Base-by-base conservation (phyloP, 2,329 filamentous ascomycete genomes). In the Fusarium buharicum region DNA sequence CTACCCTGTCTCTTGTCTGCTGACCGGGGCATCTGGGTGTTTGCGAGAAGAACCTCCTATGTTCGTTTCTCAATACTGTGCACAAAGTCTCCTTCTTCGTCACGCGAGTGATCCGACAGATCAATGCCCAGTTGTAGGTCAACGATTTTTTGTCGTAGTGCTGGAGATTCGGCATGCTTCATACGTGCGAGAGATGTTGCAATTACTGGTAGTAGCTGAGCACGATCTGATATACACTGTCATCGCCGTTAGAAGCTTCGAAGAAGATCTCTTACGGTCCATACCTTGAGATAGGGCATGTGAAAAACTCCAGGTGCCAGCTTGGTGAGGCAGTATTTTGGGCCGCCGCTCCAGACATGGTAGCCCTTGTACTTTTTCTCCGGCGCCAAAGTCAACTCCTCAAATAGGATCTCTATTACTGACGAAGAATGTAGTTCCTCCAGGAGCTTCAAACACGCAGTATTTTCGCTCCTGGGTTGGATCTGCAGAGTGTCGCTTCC, bases 221-320 rank as follows among this genome's bases (percentile, higher is more conserved):
- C 68, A 17, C 70, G 71, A 3, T 69, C 64, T 11, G 66, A 61
- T 33, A 76, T 30, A 8, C 44, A 47, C 75, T 76, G 11, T 41
- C 34, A 5, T 12, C 27, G 16, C 14, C 5, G 16, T 71, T 27
- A 71, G 62, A 8, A 16, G 13, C 12, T n/a, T 12, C 17, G 12
- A 14, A 16, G 9, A 2, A 6, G 24, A 6, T 27, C 16, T 17
- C 6, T 9, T 12, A 6, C 9, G 7, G 31, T 3, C 17, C 53
- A 31, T 66, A 77, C 77, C 62, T 72, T 71, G 12, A 78, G 65
- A 64, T 77, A 77, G 14, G 68, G 62, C 22, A 74, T 64, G 45
- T 77, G 63, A 24, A 79, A 78, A 14, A 78, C 74, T 14, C 74
- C 74, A 0, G 77, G 77, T 4, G 70, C 69, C 6, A 78, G 40